Base-by-base conservation (phyloP, 148 eudicot genomes). In the Vaccinium myrtillus region DNA sequence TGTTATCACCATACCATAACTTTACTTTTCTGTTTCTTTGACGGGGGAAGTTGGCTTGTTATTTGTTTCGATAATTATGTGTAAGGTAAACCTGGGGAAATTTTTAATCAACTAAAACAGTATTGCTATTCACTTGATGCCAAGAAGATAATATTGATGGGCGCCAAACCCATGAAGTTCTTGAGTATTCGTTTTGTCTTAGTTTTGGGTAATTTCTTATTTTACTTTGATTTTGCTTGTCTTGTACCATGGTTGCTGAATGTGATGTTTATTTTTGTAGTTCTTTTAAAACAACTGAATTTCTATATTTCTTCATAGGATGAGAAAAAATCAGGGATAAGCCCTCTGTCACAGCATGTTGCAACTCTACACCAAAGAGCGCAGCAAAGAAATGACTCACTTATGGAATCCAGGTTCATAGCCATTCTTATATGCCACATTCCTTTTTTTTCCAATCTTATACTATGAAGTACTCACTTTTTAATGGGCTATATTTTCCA, bases 301-400 rank as follows among this genome's bases (percentile, higher is more conserved):
- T 50, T 36, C 77, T 13, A 30, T 18, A 21, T 67, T 6, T 78
- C 53, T 46, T 81, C 75, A 73, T 85, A 97, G 99, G 96, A 93
- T 85, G 98, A 93, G 90, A 95, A 93, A 85, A 90, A 87, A 80
- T 86, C 89, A 49, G 91, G 92, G 43, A 65, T 86, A 12, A 97
- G 98, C 75, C 99, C 99, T 81, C 86, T 97, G 83, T 91, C 96
- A 18, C 87, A 90, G 80, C 91, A 93, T 87, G 94, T 83, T 73
- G 92, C 88, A 36, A 86, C 89, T 51, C 77, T 97, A 81, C 98
- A 87, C 73, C 86, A 88, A 84, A 94, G 87, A 89, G 98, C 98
- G 69, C 93, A 92, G 61, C 92, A 97, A 89, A 93, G 94, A 86
- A 94, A 56, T 32, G 90, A 86, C 69, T 87, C 96, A 4, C 82